phyloP scores from a whole-genome alignment of 2,329 filamentous ascomycete genomes.

The Fusarium sp. region DNA sequence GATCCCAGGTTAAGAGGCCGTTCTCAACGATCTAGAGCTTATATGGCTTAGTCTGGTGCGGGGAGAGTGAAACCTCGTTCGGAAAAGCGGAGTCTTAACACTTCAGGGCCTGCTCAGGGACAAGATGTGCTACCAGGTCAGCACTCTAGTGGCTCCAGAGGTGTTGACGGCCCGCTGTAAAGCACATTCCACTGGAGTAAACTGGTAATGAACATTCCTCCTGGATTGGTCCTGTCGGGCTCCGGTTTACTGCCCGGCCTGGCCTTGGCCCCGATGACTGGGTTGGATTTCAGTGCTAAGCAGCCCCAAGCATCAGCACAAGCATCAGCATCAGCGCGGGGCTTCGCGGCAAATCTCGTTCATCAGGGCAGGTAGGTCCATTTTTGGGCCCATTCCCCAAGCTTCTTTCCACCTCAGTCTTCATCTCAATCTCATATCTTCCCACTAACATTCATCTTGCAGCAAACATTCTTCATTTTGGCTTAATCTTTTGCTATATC shows the following conservation, averaged over 20 bases:
- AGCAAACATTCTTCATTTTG: slow-evolving; percentile 11
- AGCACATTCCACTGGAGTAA: slow-evolving; percentile 3
- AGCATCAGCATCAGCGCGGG: slow-evolving; percentile 20
- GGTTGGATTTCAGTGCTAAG: background rate
- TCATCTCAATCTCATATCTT: slow-evolving; percentile 30
- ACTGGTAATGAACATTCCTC: slow-evolving; percentile 1
- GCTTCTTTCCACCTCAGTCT: slow-evolving; percentile 11
- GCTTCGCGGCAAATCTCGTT: slow-evolving; percentile 41
- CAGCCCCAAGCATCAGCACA: background rate
- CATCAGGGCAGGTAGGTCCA: slow-evolving; percentile 9
- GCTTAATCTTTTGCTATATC: slow-evolving; percentile 1
- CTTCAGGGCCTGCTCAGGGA: slow-evolving; percentile 7
- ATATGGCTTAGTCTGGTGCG: slow-evolving; percentile 39
- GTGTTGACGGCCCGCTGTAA: slow-evolving; percentile 4
- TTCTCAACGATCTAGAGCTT: slow-evolving; percentile 31
- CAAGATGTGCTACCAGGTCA: slow-evolving; percentile 18
- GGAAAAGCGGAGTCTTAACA: slow-evolving; percentile 37
- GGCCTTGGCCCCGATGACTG: background rate
- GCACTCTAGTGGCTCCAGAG: slow-evolving; percentile 7
- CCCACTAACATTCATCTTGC: slow-evolving; percentile 12
- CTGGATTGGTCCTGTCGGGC: background rate
- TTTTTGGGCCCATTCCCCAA: slow-evolving; percentile 28
- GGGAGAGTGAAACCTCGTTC: slow-evolving; percentile 40
- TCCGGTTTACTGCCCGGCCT: background rate
- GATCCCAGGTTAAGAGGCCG: slow-evolving; percentile 10